Base-by-base conservation (phyloP, 164 flowering plant genomes). In the Piper betle region DNA sequence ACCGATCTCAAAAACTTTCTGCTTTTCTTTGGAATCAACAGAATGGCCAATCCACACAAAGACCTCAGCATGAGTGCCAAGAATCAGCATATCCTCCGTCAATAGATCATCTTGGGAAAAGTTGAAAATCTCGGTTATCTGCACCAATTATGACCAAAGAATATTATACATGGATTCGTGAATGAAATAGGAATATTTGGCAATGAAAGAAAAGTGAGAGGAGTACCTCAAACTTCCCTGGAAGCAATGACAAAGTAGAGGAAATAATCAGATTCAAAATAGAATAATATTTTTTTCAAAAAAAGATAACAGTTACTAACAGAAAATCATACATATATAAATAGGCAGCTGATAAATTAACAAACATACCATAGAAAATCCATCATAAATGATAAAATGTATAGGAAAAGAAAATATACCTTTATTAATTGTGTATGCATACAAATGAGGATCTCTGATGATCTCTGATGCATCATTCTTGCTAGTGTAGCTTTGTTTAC, bases 11-110 rank as follows among this genome's bases (percentile, higher is more conserved):
- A 94, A 88, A 63, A 84, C 94, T 66, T 58, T 80, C 72, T 84
- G 97, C 78, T 91, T 94, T 69, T 91, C 97, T 69, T 83, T 84
- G 40, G 88, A 37, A 61, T 91, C 97, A 58, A 80, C 90, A 40
- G 81, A 85, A 41, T 88, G 87, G 59, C 99, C 99, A 78, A 91
- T 82, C 99, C 99, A 94, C 55, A 88, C 84, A 80, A 91, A 87
- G 66, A 94, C 96, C 73, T 94, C 99, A 41, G 96, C 95, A 79
- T 79, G 96, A 58, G 99, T 85, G 73, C 91, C 97, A 39, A 94
- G 88, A 58, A 94, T 82, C 80, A 91, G 64, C 56, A 88, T 75
- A 70, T 94, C 99, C 79, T 94, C 99, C 0, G 99, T 82, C 80
- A 94, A 79, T 53, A 94, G 76, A 72, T 94, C 99, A 78, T 94